A percentile compares a stretch with the other conserved stretches of the same genome.
These are phyloP conservation scores for Maudiozyma humilis DNA, from an alignment of 1,139 yeast species.

Conservation along the genomic window DNA sequence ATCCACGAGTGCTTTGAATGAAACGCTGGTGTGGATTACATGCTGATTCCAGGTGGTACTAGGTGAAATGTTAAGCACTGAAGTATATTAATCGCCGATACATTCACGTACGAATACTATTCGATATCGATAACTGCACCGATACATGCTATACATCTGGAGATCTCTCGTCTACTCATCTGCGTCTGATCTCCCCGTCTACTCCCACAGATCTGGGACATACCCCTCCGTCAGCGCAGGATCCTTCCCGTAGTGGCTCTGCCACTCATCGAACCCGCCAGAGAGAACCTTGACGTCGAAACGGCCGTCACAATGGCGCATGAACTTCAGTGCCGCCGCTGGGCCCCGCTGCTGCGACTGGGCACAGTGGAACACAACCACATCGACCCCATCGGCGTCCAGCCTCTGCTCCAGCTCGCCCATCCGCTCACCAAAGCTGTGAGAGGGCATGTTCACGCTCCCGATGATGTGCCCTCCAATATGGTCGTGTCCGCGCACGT, in stretches of 20 bases:
- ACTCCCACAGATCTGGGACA: conserved; percentile 47
- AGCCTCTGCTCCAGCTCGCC: conserved; percentile 41
- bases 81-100: too few relatives aligned
- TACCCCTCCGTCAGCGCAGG: conserved; percentile 59
- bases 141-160: too few relatives aligned
- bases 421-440: conserved; percentile 32
- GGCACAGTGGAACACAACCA: conserved; percentile 83
- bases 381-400: conserved; percentile 17
- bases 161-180: too few relatives aligned
- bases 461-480: conserved; percentile 41
- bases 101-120: too few relatives aligned
- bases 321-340: conserved; percentile 60
- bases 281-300: conserved; percentile 60
- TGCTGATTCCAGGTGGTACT: too few relatives aligned
- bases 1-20: too few relatives aligned
- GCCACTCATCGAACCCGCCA: conserved; percentile 89
- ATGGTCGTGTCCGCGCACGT: conserved; percentile 79
- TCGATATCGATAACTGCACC: too few relatives aligned
- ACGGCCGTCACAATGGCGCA: conserved; percentile 39
- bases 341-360: conserved; percentile 90
- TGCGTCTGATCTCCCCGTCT: neutral
- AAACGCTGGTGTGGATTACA: too few relatives aligned
- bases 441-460: conserved; percentile 21
- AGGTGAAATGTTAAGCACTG: too few relatives aligned
- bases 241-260: conserved; percentile 62